Base-by-base conservation (phyloP, 345 rosid genomes). In the Trapa bicornis region DNA sequence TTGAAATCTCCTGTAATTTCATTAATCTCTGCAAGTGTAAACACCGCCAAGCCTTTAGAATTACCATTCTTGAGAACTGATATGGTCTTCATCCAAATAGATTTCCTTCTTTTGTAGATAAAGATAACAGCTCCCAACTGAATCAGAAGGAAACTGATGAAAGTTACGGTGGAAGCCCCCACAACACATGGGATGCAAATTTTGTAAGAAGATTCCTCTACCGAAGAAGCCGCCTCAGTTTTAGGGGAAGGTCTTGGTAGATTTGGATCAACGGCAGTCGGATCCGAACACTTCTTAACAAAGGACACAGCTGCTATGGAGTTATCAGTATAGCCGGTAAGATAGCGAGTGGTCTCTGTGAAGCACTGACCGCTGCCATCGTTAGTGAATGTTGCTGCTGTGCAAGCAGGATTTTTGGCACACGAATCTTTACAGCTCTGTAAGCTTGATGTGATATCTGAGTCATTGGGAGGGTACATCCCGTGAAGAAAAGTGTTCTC, bases 241-340 rank as follows among this genome's bases (percentile, higher is more conserved):
- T 37, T 29, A 3, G 35, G 48, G 32, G 80, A 53, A 45, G 77
- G 68, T 65, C 72, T 72, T 1, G 69, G 36, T 61, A 6, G 33
- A 52, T 42, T 75, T 71, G 91, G 89, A 81, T 91, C 74, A 72
- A 60, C 91, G 17, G 97, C 85, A 12, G 79, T 3, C 3, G 97
- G 97, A 52, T 88, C 87, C 7, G 66, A 70, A 79, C 97, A 91
- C 39, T 58, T 80, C 85, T 85, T 91, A 43, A 85, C 81, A 80
- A 78, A 91, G 38, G 97, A 86, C 36, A 80, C 36, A 1, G 91
- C 77, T 71, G 77, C 75, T 60, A 85, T 41, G 47, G 89, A 85
- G n/a, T 91, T 83, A 61, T 84, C 83, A 37, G 83, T 78, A 77
- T 85, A 79, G 60, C 97, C 97, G 6, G 88, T 84, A 45, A 86